Conservation (phyloP, 2,329 filamentous ascomycete species). For the Fragosphaeria purpurea region DNA sequence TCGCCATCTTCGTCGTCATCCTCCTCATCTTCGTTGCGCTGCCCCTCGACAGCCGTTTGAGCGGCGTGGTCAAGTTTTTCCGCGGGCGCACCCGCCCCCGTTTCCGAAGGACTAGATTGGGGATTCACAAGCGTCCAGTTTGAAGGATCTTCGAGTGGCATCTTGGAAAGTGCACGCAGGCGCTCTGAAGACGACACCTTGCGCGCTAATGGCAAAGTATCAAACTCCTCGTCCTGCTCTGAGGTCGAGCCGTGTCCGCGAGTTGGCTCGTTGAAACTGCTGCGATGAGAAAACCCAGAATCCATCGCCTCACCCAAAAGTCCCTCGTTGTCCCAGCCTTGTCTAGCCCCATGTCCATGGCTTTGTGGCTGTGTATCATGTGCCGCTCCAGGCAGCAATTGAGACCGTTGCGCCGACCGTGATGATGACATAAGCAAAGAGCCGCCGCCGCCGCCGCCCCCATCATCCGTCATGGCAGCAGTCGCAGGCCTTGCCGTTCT, state of each 20-base stretch:
- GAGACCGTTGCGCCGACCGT: not conserved
- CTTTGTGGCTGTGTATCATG: conserved; percentile 8
- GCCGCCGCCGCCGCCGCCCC: too few species aligned
- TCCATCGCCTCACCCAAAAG: too few species aligned
- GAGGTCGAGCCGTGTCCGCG: conserved; percentile 17
- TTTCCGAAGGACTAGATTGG: not conserved
- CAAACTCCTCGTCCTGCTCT: conserved; percentile 21
- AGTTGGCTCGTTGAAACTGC: not conserved
- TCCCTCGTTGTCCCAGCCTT: too few species aligned
- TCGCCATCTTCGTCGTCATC: conserved; percentile 8
- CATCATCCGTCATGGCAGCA: too few species aligned
- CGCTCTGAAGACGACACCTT: conserved; percentile 28
- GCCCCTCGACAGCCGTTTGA: too few species aligned
- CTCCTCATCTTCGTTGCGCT: not conserved
- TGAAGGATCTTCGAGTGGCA: conserved; percentile 24
- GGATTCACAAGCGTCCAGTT: conserved; percentile 25
- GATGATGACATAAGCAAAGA: not conserved
- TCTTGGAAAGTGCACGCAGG: conserved; percentile 25
- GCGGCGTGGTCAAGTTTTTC: too few species aligned
- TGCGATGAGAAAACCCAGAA: too few species aligned
- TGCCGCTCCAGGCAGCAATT: conserved; percentile 14
- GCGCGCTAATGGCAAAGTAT: conserved; percentile 23
- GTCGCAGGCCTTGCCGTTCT: not conserved
- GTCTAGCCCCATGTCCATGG: not conserved
- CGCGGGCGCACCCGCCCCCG: too few species aligned